Evolutionary conservation across 495 filamentous ascomycete genomes (phyloP).

Genomic region (Astrocystis sublimbata): DNA sequence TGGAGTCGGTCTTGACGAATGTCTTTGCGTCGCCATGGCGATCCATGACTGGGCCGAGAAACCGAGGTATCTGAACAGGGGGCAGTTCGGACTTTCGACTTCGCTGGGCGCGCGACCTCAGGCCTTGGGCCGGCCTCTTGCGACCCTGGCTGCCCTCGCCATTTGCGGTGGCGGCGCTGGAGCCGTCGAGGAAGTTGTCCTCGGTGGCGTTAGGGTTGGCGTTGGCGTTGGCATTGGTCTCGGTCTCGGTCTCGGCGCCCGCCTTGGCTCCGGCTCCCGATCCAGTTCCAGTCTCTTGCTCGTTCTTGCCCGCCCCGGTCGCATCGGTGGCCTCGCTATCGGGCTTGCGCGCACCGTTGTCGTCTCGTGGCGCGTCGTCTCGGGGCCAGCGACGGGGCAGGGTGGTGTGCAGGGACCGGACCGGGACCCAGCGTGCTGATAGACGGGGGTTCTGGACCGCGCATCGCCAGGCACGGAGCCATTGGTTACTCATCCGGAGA

Average conservation of each 20-base stretch:
- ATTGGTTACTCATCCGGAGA: constrained; percentile 45
- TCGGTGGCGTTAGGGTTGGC: background rate
- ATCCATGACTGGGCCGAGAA: constrained; percentile 39
- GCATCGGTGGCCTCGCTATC: constrained; percentile 19
- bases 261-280: too few relatives aligned
- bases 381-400: constrained; percentile 29
- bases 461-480: constrained; percentile 36
- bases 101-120: constrained; percentile 39
- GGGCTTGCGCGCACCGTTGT: constrained; percentile 26
- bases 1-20: constrained; percentile 9
- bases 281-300: too few relatives aligned
- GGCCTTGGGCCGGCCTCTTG: constrained; percentile 24
- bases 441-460: constrained; percentile 36
- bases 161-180: constrained; percentile 5
- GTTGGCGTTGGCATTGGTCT: background rate
- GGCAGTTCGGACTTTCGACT: constrained; percentile 44
- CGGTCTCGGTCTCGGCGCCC: background rate
- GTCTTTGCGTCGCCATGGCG: constrained; percentile 15
- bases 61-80: constrained; percentile 45
- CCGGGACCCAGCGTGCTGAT: constrained; percentile 24
- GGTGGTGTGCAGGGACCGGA: constrained; percentile 39
- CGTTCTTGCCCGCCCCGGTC: constrained; percentile 1
- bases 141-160: constrained; percentile 23
- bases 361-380: constrained; percentile 24
- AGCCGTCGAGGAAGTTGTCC: constrained; percentile 26